Conservation (phyloP, 1,284 basidiomycete species). For the Crucibulum parvulum region DNA sequence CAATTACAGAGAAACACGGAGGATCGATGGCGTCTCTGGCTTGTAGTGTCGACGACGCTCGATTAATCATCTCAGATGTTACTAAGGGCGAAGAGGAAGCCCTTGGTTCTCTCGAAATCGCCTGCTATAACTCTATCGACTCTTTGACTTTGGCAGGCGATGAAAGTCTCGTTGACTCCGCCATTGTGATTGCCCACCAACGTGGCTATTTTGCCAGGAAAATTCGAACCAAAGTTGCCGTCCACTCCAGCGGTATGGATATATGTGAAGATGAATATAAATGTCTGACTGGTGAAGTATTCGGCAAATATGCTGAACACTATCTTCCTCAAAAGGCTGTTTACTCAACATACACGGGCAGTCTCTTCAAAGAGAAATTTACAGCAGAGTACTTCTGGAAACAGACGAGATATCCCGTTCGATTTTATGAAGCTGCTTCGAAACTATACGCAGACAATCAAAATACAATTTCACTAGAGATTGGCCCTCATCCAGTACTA, state of each 20-base stretch:
- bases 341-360: neutral
- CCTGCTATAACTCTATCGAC: slow-evolving; percentile 2
- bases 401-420: slow-evolving; percentile 25
- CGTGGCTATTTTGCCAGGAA: slow-evolving; percentile 33
- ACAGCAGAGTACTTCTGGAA: slow-evolving; percentile 23
- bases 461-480: slow-evolving; percentile 26
- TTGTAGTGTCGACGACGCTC: slow-evolving; percentile 41
- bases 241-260: slow-evolving; percentile 42
- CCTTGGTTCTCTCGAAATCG: slow-evolving; percentile 6
- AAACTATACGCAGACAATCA: slow-evolving; percentile 1
- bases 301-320: neutral
- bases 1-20: neutral
- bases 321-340: neutral
- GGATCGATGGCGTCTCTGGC: slow-evolving; percentile 11
- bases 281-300: slow-evolving; percentile 10
- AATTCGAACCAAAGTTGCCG: slow-evolving; percentile 35
- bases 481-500: slow-evolving; percentile 45
- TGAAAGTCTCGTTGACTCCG: slow-evolving; percentile 26
- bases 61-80: slow-evolving; percentile 11
- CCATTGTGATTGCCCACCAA: slow-evolving; percentile 25
- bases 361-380: neutral
- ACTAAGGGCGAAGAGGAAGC: neutral
- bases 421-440: slow-evolving; percentile 18
- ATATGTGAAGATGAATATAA: slow-evolving; percentile 29
- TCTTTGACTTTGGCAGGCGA: slow-evolving; percentile 41